Evolutionary conservation across 495 filamentous ascomycete species (phyloP), one percentile per base, ranked within the genome.

Genomic region (Penicillium robsamsonii): DNA sequence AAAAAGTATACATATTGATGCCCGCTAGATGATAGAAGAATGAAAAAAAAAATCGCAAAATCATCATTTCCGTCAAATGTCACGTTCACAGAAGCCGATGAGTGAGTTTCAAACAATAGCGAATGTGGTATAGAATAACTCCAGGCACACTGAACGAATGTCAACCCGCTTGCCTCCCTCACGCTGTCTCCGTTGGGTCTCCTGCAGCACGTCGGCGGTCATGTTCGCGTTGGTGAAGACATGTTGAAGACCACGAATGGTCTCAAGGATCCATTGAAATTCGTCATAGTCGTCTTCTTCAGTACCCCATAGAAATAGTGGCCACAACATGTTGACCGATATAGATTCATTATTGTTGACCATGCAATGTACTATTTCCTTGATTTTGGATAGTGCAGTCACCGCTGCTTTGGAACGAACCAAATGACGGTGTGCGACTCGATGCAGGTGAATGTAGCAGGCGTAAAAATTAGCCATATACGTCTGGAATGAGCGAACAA

Each of bases 401-500:
- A 27, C 43, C 4, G 24, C 43, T 27, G 43, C 43, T 9, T 45
- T 45, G 2, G 43, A 45, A 11, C 43, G 43, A 27, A 45, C 13
- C 7, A 45, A 29, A 12, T 45, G 43, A n/a, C 43, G 43, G 59
- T 75, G 75, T 43, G 75, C 72, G 12, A 75, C 75, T 18, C 71
- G 67, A 56, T 76, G 75, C 22, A 79, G 60, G 49, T 75, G 71
- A 30, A 77, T 71, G 50, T 72, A 73, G 43, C 62, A 69, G 18
- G 75, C 71, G 54, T 71, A 60, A 60, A 68, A 77, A 46, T 74
- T 76, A 22, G 76, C 70, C 47, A 67, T 64, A 51, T 70, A 75
- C 5, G 70, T 68, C 49, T 74, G 59, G 58, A 74, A 74, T 38
- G 62, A 70, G 30, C 71, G 60, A 8, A 71, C 73, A 33, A 74